Evolutionary conservation across 257 asterid species (phyloP), one percentile per base, ranked within the genome.

Genomic region (Solanum okadae): DNA sequence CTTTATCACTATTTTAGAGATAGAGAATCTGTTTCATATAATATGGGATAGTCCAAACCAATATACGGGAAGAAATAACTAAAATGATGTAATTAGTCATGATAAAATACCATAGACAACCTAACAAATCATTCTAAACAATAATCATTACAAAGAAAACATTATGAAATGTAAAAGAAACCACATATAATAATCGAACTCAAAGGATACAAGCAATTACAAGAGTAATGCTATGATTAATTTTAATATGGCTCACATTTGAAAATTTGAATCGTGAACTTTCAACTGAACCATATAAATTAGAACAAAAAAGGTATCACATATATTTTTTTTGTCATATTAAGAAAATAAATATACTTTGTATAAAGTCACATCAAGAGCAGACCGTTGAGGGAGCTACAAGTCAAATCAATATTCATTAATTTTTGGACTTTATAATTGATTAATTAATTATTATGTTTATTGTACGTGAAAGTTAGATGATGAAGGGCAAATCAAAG

Each of bases 1-100:
- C 0, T 0, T 61, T 8, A 61, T 22, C 6, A 22, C 0, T 22
- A 10, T 23, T 0, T 61, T 22, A 22, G 29, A 22, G 13, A 1
- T 22, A 61, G 29, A 61, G 0, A 61, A 10, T 22, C 0, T 61
- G 6, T 61, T 61, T 61, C 27, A 52, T 16, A 52, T 52, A 16
- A 44, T 44, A 44, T 44, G 52, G 18, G 52, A 52, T 16, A 5
- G 29, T 61, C 27, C 6, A 61, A 61, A 61, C 1, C 12, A 22
- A 22, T 61, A 61, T 9, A 9, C 0, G 5, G 13, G 1, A 61
- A 22, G 29, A 61, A 56, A 56, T 61, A 61, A 61, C 10, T 61
- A 10, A 61, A 61, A 22, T 61, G 68, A 22, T 22, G 29, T 8
- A 59, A 44, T 44, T 13, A 22, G 3, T 22, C 6, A 3, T 61